Evolutionary conservation across 805 yeast species (phyloP).

Genomic region (Cyberlindnera veronae): DNA sequence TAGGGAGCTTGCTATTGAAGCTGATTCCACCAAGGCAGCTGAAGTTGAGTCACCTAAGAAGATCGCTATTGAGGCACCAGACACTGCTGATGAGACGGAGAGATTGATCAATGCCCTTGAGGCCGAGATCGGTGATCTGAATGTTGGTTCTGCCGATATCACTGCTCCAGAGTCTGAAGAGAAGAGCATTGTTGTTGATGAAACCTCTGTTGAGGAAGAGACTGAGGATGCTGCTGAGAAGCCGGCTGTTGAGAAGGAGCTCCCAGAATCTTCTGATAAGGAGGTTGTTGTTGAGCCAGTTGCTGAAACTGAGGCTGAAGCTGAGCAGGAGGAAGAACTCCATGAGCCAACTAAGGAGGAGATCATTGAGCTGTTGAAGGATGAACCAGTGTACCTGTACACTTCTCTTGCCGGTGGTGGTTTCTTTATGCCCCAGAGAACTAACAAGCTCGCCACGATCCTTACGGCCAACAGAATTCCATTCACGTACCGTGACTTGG

Average conservation of each 20-base stretch:
- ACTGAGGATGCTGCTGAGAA: neutral
- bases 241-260: neutral
- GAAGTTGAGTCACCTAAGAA: neutral
- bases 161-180: neutral
- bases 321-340: slow-evolving; percentile 17
- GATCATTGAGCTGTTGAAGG: slow-evolving; percentile 26
- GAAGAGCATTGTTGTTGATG: neutral
- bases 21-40: neutral
- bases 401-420: slow-evolving; percentile 89
- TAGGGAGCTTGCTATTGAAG: neutral
- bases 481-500: slow-evolving; percentile 71
- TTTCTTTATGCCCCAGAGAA: slow-evolving; percentile 70
- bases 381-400: slow-evolving; percentile 67
- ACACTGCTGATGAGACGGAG: slow-evolving; percentile 22
- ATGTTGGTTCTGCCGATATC: neutral
- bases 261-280: neutral
- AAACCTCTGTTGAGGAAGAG: slow-evolving; percentile 1
- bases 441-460: slow-evolving; percentile 72
- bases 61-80: neutral
- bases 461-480: slow-evolving; percentile 68
- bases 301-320: slow-evolving; percentile 3
- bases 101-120: slow-evolving; percentile 22
- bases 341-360: slow-evolving; percentile 30
- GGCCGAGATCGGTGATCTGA: slow-evolving; percentile 11
- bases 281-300: slow-evolving; percentile 2